Base-by-base conservation (phyloP, 805 yeast genomes). In the Yamadazyma paraphyllophila region DNA sequence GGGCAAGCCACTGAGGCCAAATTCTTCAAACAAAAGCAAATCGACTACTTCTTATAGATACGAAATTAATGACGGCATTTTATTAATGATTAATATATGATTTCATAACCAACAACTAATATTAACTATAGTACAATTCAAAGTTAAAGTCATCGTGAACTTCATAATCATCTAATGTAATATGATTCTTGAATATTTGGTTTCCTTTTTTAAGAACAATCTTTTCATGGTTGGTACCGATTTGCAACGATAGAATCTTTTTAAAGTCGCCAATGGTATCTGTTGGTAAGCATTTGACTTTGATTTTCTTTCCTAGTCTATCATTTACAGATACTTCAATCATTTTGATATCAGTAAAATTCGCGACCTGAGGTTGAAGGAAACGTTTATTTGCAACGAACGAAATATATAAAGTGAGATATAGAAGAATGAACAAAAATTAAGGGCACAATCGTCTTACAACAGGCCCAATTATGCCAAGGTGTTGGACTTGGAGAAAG, bases 231-330 rank as follows among this genome's bases (percentile, higher is more conserved):
- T 83, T 65, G 1, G 89, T 83, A 1, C 97, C 97, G 14, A 88
- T 78, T 63, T 92, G 98, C 8, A 89, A 69, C 0, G 91, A 83
- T 8, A 94, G 64, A 1, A 92, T 78, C 61, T 83, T 83, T 68
- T 94, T 92, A 65, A 94, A 85, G 59, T 94, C 98, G 1, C 94
- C 97, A 9, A 92, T 76, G 0, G 90, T 77, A 62, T 92, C 99
- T 7, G 83, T 82, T 2, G 84, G 85, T 2, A 92, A 74, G 53
- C 97, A 92, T 69, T 90, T 94, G 36, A 94, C 97, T 45, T 77
- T 76, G 36, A 90, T 84, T 60, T 88, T 89, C 64, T 88, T 88
- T 0, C 98, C 98, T 13, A 92, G 73, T 54, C 96, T 77, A 53
- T 66, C 71, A 49, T 72, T 71, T 13, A 72, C 76, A 35, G 59